A percentile compares a stretch with the other conserved stretches of the same genome.
Evolutionary conservation across 768 basidiomycete genomes (phyloP).

Genomic region (Wakefieldia striispora): DNA sequence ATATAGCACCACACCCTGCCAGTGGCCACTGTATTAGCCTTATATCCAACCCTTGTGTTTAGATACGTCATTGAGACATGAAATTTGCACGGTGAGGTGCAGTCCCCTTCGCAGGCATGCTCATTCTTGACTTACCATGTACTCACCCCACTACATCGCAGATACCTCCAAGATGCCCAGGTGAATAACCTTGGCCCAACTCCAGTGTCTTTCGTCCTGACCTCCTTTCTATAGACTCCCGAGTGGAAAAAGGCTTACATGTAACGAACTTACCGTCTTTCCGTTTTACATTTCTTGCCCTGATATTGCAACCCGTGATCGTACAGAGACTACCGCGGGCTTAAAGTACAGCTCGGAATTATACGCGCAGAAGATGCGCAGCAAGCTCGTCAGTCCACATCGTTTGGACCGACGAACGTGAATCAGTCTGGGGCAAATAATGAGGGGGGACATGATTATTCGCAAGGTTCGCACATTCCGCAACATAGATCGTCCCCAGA

Average conservation of each 20-base stretch:
- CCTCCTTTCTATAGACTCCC: slow-evolving; percentile 46
- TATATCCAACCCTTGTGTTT: neutral
- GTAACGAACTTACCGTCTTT: slow-evolving; percentile 4
- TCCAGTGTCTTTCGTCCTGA: neutral
- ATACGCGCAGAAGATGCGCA: slow-evolving; percentile 39
- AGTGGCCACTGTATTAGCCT: too few species aligned
- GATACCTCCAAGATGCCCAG: slow-evolving; percentile 70
- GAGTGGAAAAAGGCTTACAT: slow-evolving; percentile 46
- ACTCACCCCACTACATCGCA: slow-evolving; percentile 22
- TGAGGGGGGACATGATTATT: neutral
- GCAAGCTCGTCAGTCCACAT: slow-evolving; percentile 16
- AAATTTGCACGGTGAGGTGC: slow-evolving; percentile 55
- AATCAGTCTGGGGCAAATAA: neutral
- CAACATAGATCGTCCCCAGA: neutral
- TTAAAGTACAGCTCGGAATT: slow-evolving; percentile 68
- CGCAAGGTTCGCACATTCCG: neutral
- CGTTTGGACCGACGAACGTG: neutral
- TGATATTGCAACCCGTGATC: neutral
- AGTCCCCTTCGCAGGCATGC: neutral
- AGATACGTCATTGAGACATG: slow-evolving; percentile 34
- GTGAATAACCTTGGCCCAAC: slow-evolving; percentile 29
- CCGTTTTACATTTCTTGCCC: neutral
- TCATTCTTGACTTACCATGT: too few species aligned
- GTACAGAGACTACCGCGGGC: slow-evolving; percentile 64
- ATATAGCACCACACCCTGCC: too few species aligned